Evolutionary conservation across 306 rosid species (phyloP).

Genomic region (Betula pendula): DNA sequence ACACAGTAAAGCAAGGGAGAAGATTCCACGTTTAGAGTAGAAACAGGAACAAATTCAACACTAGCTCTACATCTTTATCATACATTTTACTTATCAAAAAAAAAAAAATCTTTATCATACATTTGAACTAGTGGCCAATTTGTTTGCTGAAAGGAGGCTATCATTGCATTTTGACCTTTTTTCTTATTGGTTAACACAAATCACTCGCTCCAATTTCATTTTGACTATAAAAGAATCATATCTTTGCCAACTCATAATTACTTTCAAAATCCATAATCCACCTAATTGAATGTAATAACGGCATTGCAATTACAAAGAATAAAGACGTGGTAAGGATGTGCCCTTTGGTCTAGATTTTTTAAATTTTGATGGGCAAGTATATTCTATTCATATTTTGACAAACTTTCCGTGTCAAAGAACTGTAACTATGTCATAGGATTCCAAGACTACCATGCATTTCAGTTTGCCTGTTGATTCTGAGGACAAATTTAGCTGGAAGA

Average conservation of each 20-base stretch:
- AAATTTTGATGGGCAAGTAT: not conserved
- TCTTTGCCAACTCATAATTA: not conserved
- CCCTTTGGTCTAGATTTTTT: not conserved
- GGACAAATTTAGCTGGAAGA: not conserved
- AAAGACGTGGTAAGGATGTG: no score
- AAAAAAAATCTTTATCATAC: not conserved
- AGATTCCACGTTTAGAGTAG: not conserved
- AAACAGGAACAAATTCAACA: not conserved
- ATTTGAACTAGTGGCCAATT: not conserved
- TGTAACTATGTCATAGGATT: not conserved
- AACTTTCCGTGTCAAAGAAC: not conserved
- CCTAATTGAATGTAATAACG: not conserved
- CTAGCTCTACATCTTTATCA: not conserved
- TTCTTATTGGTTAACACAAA: not conserved
- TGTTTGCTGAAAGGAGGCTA: not conserved
- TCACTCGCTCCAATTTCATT: not conserved
- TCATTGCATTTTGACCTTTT: not conserved
- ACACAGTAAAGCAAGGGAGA: slow-evolving; percentile 25
- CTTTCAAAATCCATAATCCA: not conserved
- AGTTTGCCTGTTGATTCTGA: slow-evolving; percentile 22
- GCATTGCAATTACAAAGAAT: not conserved
- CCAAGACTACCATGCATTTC: slow-evolving; percentile 4
- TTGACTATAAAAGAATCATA: not conserved
- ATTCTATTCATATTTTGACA: not conserved
- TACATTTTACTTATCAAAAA: no score